Evolutionary conservation across 2,329 filamentous ascomycete genomes (phyloP), one percentile per base, ranked within the genome.

Genomic region (Apiospora kogelbergensis): DNA sequence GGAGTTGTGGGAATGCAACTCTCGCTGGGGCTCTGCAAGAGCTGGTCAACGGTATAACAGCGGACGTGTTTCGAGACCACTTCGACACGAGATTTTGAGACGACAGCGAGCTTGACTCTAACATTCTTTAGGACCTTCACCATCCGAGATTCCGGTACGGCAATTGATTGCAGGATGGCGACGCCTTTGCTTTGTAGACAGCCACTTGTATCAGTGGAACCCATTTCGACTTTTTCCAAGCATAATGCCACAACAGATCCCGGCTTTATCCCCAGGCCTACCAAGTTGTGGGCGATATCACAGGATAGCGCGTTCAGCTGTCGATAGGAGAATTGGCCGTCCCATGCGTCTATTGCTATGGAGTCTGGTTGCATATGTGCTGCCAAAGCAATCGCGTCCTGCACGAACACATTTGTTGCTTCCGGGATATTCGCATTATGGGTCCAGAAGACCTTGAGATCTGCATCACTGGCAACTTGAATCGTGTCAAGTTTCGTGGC

Each of bases 181-280:
- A 63, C 57, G 37, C 57, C 57, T 17, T 33, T 37, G 57, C 57
- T 22, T 63, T 63, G 57, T 63, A 63, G 20, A 63, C 37, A 33
- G 57, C 57, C 30, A 63, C 57, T n/a, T 63, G 57, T 2, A 63
- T 22, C 20, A 63, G 17, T 2, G 57, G 57, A 1, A 63, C 57
- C 57, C 57, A 63, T 7, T 63, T 63, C 3, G 57, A 63, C 57
- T 63, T 63, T n/a, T 22, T 63, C 57, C 20, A 33, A 63, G 57
- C 33, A 40, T 26, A 63, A 13, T 2, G 57, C 57, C 30, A 63
- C 57, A 33, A 63, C 37, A 15, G 57, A 63, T n/a, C 57, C 57
- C 20, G 40, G 40, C 4, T 10, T 22, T 3, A 63, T 40, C 1
- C 57, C 57, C 57, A 63, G 11, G 3, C 30, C 3, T 24, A 41